Percentiles rank a stretch among this genome's conserved stretches.
phyloP scores from a whole-genome alignment of 2,329 filamentous ascomycete species.

The Scedosporium apiospermum region DNA sequence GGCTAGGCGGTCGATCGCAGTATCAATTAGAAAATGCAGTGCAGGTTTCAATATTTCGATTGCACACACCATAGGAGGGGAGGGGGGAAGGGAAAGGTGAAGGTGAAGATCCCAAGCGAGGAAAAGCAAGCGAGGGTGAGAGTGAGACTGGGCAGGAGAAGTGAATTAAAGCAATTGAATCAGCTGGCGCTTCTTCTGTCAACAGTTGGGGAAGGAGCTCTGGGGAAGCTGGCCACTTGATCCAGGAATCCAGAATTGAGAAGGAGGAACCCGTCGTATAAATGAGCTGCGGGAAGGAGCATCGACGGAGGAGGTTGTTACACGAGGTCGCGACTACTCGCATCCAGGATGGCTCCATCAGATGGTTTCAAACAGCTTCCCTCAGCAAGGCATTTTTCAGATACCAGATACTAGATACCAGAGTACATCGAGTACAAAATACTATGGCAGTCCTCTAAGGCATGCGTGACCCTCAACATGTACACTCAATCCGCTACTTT shows the following conservation, averaged over 20 bases:
- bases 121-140: background rate
- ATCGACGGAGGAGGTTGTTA: background rate
- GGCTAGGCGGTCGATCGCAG: background rate
- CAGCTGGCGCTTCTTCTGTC: background rate
- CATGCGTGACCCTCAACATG: no score
- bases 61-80: background rate
- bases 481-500: no score
- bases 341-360: background rate
- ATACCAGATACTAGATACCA: background rate
- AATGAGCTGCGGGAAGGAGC: slow-evolving; percentile 3
- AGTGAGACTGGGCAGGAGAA: background rate
- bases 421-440: no score
- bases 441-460: no score
- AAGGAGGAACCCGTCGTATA: background rate
- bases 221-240: background rate
- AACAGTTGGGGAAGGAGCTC: background rate
- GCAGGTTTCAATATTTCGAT: no score
- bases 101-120: background rate
- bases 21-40: background rate
- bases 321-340: background rate
- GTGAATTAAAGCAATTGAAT: background rate
- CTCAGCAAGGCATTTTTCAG: background rate
- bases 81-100: background rate
- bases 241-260: background rate
- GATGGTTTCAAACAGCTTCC: background rate